phyloP scores from a whole-genome alignment of 148 eudicot genomes.

The Amaranthus cruentus region DNA sequence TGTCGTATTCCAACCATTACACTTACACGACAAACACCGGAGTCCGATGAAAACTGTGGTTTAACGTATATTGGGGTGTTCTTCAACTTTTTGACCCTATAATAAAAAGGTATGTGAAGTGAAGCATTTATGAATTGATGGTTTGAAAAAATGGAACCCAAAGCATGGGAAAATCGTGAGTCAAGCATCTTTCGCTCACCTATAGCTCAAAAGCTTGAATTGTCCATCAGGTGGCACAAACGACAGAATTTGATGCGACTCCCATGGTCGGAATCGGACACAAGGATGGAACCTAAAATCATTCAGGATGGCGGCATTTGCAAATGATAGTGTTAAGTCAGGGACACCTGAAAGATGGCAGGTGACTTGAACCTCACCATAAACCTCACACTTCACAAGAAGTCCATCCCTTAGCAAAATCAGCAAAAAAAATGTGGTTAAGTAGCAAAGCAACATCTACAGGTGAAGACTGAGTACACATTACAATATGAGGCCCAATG shows the following conservation, averaged over 20 bases:
- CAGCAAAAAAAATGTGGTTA: conserved; percentile 14
- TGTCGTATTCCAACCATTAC: conserved; percentile 76
- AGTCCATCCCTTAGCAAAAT: conserved; percentile 63
- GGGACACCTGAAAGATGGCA: conserved; percentile 89
- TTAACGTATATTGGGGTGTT: conserved; percentile 82
- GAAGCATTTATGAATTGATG: not conserved
- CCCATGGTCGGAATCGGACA: conserved; percentile 95
- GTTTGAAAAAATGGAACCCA: not conserved
- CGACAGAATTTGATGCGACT: conserved; percentile 71
- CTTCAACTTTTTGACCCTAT: conserved; percentile 85
- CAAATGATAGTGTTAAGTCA: conserved; percentile 80
- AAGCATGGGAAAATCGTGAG: conserved; percentile 9
- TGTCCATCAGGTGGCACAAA: conserved; percentile 97
- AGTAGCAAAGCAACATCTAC: conserved; percentile 14
- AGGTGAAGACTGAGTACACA: not conserved
- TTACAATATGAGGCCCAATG: not conserved
- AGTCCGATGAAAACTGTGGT: conserved; percentile 87
- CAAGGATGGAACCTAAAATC: conserved; percentile 96
- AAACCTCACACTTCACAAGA: conserved; percentile 88
- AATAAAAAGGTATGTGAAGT: not conserved
- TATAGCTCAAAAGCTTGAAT: conserved; percentile 97
- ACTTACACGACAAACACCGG: conserved; percentile 77
- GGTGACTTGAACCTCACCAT: conserved; percentile 87
- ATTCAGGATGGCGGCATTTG: conserved; percentile 71
- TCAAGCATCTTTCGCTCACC: conserved; percentile 37